Percentiles rank a stretch among this genome's conserved stretches.
Evolutionary conservation across 352 stramenopile genomes (phyloP).

Genomic region (Globisporangium mamillatum): DNA sequence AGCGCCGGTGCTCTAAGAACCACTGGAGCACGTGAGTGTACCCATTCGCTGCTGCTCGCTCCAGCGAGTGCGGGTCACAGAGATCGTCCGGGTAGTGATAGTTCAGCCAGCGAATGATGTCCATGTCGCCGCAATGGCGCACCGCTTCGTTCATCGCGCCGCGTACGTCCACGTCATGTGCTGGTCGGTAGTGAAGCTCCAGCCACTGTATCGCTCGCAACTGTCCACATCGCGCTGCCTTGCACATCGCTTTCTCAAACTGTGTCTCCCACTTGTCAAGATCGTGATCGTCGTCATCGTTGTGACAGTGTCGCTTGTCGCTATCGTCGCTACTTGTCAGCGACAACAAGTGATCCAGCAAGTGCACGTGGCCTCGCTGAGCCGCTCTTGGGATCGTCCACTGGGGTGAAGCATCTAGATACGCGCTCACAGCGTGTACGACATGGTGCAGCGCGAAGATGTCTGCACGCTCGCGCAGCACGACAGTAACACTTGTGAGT

Average conservation of each 20-base stretch:
- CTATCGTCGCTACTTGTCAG: not conserved
- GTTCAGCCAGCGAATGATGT: too few species aligned
- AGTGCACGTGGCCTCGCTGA: conserved; percentile 2
- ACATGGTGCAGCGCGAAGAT: not conserved
- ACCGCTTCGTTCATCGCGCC: too few species aligned
- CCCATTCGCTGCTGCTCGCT: too few species aligned
- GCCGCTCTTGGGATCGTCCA: conserved; percentile 9
- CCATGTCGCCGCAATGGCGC: too few species aligned
- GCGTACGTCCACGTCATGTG: too few species aligned
- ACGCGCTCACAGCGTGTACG: not conserved
- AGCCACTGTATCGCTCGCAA: not conserved
- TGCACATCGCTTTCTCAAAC: conserved; percentile 14
- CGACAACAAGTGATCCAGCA: not conserved
- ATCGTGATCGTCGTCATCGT: not conserved
- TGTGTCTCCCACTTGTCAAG: not conserved
- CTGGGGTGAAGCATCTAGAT: conserved; percentile 1
- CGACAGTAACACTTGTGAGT: not conserved
- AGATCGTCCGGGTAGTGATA: too few species aligned
- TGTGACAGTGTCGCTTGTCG: not conserved
- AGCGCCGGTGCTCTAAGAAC: too few species aligned
- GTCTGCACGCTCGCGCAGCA: not conserved
- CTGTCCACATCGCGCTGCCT: conserved; percentile 4
- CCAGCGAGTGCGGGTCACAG: too few species aligned
- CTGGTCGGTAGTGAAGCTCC: too few species aligned
- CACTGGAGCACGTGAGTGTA: too few species aligned